phyloP scores from a whole-genome alignment of 1,139 yeast species.

The Schwanniomyces etchellsii region DNA sequence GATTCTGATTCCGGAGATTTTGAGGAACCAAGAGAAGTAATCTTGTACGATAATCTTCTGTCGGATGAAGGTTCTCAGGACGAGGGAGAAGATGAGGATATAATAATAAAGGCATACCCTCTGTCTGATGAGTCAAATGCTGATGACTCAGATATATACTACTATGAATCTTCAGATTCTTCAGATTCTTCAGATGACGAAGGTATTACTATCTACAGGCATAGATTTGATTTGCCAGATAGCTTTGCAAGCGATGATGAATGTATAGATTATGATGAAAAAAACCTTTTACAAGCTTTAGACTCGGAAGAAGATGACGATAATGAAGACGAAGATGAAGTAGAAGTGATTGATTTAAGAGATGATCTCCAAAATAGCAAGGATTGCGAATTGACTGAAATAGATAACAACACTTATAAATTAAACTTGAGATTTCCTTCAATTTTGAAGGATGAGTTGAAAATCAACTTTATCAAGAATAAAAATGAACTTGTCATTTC shows the following conservation, averaged over 20 bases:
- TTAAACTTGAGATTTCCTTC: constrained; percentile 42
- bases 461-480: constrained; percentile 35
- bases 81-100: too few relatives aligned
- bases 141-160: constrained; percentile 5
- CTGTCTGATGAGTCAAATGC: neutral
- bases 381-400: constrained; percentile 40
- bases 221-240: constrained; percentile 36
- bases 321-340: constrained; percentile 26
- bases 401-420: constrained; percentile 37
- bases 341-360: constrained; percentile 36
- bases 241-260: constrained; percentile 22
- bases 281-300: constrained; percentile 12
- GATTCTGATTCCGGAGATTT: constrained; percentile 14
- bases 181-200: constrained; percentile 29
- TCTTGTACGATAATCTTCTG: constrained; percentile 1
- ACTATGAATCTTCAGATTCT: constrained; percentile 6
- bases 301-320: neutral
- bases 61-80: too few relatives aligned
- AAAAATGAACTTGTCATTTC: constrained; percentile 40
- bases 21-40: constrained; percentile 4
- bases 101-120: too few relatives aligned
- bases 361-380: constrained; percentile 40
- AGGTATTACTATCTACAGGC: constrained; percentile 41
- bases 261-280: constrained; percentile 36
- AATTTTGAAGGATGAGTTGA: constrained; percentile 37